Evolutionary conservation across 2,329 filamentous ascomycete genomes (phyloP).

Genomic region (Alternaria infectoria): DNA sequence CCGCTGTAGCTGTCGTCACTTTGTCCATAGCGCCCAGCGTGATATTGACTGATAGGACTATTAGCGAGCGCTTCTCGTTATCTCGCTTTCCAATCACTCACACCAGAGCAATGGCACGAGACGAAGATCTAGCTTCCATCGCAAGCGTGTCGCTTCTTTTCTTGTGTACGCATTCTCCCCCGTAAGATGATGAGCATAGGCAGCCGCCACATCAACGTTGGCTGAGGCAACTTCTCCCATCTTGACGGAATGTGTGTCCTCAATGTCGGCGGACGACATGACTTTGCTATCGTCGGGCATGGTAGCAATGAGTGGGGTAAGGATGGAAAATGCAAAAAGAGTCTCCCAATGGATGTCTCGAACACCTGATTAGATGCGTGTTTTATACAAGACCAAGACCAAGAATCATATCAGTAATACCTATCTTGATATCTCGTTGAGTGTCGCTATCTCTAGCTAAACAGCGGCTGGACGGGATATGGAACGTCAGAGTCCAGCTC

Average conservation of each 20-base stretch:
- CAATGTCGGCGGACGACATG: conserved; percentile 2
- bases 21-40: conserved; percentile 25
- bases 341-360: not conserved
- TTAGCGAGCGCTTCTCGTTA: not conserved
- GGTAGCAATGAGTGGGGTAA: not conserved
- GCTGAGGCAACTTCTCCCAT: conserved; percentile 8
- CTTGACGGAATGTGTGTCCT: conserved; percentile 8
- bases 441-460: conserved; percentile 2
- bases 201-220: conserved; percentile 32
- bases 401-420: not conserved
- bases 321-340: not conserved
- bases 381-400: conserved; percentile 1
- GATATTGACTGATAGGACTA: conserved; percentile 18
- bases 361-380: not conserved
- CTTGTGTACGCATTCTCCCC: conserved; percentile 37
- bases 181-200: conserved; percentile 33
- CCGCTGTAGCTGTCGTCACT: conserved; percentile 27
- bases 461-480: not conserved
- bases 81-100: not conserved
- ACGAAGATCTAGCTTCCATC: conserved; percentile 53
- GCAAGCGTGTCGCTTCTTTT: conserved; percentile 31
- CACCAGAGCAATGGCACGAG: conserved; percentile 51
- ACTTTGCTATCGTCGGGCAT: conserved; percentile 4
- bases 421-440: conserved; percentile 2
- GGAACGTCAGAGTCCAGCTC: not conserved